Percentiles rank a stretch among this genome's conserved stretches.
Conservation (phyloP, 176 grass and related monocot species). For the Carex myosuroides region DNA sequence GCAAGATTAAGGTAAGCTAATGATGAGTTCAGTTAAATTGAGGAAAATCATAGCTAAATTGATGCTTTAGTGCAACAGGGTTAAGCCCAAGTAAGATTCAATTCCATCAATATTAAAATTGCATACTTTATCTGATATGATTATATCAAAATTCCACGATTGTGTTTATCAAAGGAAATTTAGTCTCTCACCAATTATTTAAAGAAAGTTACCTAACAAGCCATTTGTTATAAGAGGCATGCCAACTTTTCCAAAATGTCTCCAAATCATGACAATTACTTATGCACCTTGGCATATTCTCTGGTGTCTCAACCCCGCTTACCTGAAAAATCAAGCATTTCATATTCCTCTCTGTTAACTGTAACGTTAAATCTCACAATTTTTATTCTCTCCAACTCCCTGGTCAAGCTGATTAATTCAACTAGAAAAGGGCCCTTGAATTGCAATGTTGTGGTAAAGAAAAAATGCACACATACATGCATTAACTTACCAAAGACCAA, state of each 20-base stretch:
- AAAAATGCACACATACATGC: not conserved
- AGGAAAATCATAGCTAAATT: not conserved
- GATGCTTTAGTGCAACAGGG: not conserved
- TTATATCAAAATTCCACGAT: not conserved
- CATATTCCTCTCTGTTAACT: not conserved
- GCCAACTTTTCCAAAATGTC: conserved; percentile 99
- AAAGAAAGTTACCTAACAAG: conserved; percentile 63
- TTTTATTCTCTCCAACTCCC: not conserved
- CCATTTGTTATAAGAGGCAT: conserved; percentile 97
- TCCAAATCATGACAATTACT: conserved; percentile 94
- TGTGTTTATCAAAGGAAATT: not conserved
- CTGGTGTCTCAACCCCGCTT: conserved; percentile 69
- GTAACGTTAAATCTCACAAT: not conserved
- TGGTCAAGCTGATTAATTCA: not conserved
- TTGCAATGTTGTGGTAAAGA: not conserved
- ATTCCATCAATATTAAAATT: not conserved
- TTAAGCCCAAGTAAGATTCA: not conserved
- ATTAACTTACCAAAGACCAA: conserved; percentile 78
- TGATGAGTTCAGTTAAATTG: not conserved
- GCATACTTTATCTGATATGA: not conserved
- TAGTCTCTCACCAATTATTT: not conserved
- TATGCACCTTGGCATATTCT: conserved; percentile 95
- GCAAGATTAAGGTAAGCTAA: not conserved
- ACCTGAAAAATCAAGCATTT: conserved; percentile 42
- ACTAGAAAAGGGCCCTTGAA: not conserved